Percentiles rank a stretch among this genome's conserved stretches.
phyloP scores from a whole-genome alignment of 768 basidiomycete species.

The Krasilnikovozyma curviuscula region DNA sequence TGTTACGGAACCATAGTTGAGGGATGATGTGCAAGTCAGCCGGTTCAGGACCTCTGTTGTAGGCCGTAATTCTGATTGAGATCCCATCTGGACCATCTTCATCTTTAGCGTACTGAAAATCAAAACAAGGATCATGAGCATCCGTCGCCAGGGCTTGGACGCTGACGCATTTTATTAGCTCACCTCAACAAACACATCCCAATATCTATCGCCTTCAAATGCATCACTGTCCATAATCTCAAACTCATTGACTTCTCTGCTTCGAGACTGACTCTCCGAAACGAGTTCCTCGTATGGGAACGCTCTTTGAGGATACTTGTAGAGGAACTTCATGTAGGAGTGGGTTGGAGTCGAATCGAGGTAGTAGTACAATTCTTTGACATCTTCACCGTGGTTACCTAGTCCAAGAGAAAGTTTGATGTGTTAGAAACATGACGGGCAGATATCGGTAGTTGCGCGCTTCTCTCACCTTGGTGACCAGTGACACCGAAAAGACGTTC shows the following conservation, averaged over 20 bases:
- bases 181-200: constrained; percentile 97
- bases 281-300: constrained; percentile 92
- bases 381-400: constrained; percentile 98
- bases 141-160: too few relatives aligned
- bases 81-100: constrained; percentile 72
- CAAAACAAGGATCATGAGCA: neutral
- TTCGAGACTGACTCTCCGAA: constrained; percentile 57
- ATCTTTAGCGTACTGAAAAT: constrained; percentile 77
- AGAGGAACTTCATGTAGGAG: constrained; percentile 98
- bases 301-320: constrained; percentile 87
- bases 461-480: constrained; percentile 50
- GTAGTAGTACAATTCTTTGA: constrained; percentile 97
- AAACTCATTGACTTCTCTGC: constrained; percentile 70
- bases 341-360: constrained; percentile 96
- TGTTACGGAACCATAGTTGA: constrained; percentile 93
- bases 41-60: constrained; percentile 89
- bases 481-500: constrained; percentile 92
- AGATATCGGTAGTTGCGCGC: neutral
- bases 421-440: constrained; percentile 6
- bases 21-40: constrained; percentile 87
- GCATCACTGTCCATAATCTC: constrained; percentile 83
- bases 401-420: constrained; percentile 3
- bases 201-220: constrained; percentile 84
- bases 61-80: constrained; percentile 83
- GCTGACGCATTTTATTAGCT: too few relatives aligned